phyloP scores from a whole-genome alignment of 495 filamentous ascomycete species.

The Penicillium verhagenii region DNA sequence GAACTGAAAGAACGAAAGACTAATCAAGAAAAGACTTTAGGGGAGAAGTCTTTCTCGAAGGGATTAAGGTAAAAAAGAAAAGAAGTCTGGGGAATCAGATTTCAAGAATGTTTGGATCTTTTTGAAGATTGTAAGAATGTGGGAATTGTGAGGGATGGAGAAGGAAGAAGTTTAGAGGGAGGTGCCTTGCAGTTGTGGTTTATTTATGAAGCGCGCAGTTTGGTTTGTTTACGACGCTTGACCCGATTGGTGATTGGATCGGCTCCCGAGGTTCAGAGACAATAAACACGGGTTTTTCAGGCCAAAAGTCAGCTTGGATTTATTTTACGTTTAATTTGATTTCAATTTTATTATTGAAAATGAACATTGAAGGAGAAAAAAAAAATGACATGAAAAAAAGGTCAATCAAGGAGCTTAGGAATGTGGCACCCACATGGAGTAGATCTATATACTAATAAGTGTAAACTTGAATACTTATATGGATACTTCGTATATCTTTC shows the following conservation, averaged over 20 bases:
- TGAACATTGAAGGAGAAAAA: no score
- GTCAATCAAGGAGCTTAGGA: not conserved
- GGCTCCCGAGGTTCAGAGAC: conserved; percentile 13
- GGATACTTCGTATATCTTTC: no score
- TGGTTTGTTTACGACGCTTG: conserved; percentile 23
- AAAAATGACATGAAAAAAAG: no score
- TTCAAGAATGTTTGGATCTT: conserved; percentile 19
- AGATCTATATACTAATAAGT: not conserved
- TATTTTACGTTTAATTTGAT: no score
- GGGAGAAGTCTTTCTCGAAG: conserved; percentile 45
- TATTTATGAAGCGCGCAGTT: conserved; percentile 18
- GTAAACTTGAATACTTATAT: no score
- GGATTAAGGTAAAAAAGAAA: conserved; percentile 12
- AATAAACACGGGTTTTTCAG: not conserved
- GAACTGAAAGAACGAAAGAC: conserved; percentile 80
- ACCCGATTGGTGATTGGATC: conserved; percentile 17
- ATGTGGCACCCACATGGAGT: not conserved
- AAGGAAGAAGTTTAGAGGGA: conserved; percentile 2
- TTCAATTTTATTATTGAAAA: no score
- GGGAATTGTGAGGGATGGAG: conserved; percentile 6
- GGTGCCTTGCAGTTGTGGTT: conserved; percentile 6
- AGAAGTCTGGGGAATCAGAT: conserved; percentile 21
- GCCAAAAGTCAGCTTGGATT: no score
- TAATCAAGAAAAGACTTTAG: conserved; percentile 82
- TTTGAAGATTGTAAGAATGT: conserved; percentile 15